Conservation (phyloP, 257 asterid species). For the Verbena officinalis region DNA sequence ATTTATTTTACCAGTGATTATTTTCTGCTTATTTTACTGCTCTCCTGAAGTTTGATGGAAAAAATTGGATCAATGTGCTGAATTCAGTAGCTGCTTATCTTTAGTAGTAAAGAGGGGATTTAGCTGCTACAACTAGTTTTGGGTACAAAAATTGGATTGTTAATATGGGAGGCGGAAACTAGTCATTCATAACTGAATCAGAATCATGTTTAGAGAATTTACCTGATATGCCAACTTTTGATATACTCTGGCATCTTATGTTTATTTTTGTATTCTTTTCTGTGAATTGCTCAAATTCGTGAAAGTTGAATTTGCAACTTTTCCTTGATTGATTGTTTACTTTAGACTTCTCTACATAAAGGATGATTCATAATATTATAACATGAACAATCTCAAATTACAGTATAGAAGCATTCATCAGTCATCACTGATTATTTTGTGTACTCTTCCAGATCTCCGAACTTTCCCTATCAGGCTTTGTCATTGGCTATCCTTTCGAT, state of each 20-base stretch:
- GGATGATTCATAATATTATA: not conserved
- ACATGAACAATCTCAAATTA: constrained; percentile 4
- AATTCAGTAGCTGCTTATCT: constrained; percentile 1
- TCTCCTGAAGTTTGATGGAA: not conserved
- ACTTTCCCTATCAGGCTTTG: constrained; percentile 58
- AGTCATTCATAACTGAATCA: not conserved
- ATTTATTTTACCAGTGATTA: not conserved
- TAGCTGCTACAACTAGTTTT: not conserved
- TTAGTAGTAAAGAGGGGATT: not conserved
- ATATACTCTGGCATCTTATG: not conserved
- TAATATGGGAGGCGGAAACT: constrained; percentile 9
- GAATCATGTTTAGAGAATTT: not conserved
- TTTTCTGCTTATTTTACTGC: not conserved
- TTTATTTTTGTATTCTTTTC: not conserved
- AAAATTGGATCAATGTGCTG: not conserved
- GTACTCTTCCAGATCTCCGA: constrained; percentile 57
- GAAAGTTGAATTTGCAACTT: constrained; percentile 12
- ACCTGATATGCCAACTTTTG: not conserved
- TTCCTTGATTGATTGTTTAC: constrained; percentile 10
- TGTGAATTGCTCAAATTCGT: not conserved
- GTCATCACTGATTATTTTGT: constrained; percentile 19
- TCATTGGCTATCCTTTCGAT: constrained; percentile 69
- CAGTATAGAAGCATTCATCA: not conserved
- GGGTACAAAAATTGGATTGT: constrained; percentile 1
- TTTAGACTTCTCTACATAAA: not conserved